Evolutionary conservation across 2,329 filamentous ascomycete species (phyloP).

Genomic region (Scortechinia acanthostroma): DNA sequence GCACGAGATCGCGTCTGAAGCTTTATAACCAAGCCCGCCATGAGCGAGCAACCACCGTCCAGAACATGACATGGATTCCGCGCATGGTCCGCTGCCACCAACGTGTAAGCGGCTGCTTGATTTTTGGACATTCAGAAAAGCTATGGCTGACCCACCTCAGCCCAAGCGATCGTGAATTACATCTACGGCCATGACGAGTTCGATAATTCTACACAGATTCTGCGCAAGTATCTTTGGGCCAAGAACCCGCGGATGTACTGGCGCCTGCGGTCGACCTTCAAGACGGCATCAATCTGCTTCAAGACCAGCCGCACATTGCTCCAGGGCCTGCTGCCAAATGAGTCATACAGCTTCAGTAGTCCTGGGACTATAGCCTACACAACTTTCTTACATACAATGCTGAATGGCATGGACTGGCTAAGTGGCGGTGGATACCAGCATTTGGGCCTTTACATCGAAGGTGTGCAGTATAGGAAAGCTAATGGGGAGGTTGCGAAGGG

Average conservation of each 20-base stretch:
- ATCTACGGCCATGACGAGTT: conserved; percentile 53
- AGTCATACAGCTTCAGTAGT: conserved; percentile 11
- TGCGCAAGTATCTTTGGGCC: conserved; percentile 38
- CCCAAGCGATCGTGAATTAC: too few relatives aligned
- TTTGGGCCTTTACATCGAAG: conserved; percentile 41
- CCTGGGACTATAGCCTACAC: conserved; percentile 18
- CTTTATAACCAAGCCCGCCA: conserved; percentile 52
- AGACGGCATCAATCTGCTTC: conserved; percentile 37
- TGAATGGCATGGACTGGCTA: conserved; percentile 22
- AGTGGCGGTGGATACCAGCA: conserved; percentile 32
- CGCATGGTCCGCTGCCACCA: too few relatives aligned
- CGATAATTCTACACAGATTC: conserved; percentile 38
- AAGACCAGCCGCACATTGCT: conserved; percentile 34
- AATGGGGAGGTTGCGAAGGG: conserved; percentile 32
- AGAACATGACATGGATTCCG: too few relatives aligned
- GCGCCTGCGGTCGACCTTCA: conserved; percentile 33
- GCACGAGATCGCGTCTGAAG: conserved; percentile 40
- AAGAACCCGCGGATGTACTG: conserved; percentile 25
- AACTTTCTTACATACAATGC: conserved; percentile 5
- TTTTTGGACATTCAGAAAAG: too few relatives aligned
- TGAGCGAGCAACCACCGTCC: conserved; percentile 46
- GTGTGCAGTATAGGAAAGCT: conserved; percentile 34
- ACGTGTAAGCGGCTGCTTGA: too few relatives aligned
- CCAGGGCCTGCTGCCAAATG: conserved; percentile 19
- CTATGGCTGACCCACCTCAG: too few relatives aligned